phyloP scores from a whole-genome alignment of 2,329 filamentous ascomycete species.

The Bipolaris sorokiniana region DNA sequence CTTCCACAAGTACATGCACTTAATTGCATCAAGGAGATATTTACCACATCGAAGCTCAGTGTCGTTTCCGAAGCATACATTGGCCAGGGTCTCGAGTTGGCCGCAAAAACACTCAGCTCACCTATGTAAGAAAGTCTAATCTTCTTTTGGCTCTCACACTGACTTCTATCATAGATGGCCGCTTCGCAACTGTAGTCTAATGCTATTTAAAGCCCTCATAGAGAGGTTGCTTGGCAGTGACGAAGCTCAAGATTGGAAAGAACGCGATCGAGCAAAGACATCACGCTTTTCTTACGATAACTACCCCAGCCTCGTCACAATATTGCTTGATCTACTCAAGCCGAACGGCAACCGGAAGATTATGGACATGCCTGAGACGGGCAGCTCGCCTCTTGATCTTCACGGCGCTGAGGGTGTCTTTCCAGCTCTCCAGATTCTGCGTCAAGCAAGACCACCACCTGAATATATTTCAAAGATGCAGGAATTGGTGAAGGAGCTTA shows the following conservation, averaged over 20 bases:
- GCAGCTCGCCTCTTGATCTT: slow-evolving; percentile 40
- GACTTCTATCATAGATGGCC: slow-evolving; percentile 69
- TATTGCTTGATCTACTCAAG: slow-evolving; percentile 67
- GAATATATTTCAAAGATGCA: slow-evolving; percentile 62
- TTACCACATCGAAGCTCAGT: slow-evolving; percentile 79
- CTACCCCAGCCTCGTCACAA: slow-evolving; percentile 68
- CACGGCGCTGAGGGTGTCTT: slow-evolving; percentile 71
- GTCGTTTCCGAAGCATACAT: slow-evolving; percentile 76
- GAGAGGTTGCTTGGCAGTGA: slow-evolving; percentile 78
- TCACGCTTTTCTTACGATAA: slow-evolving; percentile 72
- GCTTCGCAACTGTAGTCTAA: slow-evolving; percentile 89
- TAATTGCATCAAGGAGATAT: slow-evolving; percentile 91
- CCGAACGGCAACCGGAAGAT: slow-evolving; percentile 36
- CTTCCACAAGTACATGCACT: slow-evolving; percentile 92
- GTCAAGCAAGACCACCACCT: slow-evolving; percentile 72
- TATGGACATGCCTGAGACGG: slow-evolving; percentile 28
- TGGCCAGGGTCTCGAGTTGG: slow-evolving; percentile 76
- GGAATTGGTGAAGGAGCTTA: slow-evolving; percentile 64
- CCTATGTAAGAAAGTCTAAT: slow-evolving; percentile 64
- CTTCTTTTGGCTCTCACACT: background rate
- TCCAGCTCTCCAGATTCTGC: slow-evolving; percentile 80
- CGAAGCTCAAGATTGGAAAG: slow-evolving; percentile 66
- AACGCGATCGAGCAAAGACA: slow-evolving; percentile 47
- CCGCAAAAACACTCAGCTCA: slow-evolving; percentile 78
- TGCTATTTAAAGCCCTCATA: slow-evolving; percentile 85